A percentile compares a stretch with the other conserved stretches of the same genome.
Conservation (phyloP, 2,329 filamentous ascomycete species). For the Ceratocystis huliohia region DNA sequence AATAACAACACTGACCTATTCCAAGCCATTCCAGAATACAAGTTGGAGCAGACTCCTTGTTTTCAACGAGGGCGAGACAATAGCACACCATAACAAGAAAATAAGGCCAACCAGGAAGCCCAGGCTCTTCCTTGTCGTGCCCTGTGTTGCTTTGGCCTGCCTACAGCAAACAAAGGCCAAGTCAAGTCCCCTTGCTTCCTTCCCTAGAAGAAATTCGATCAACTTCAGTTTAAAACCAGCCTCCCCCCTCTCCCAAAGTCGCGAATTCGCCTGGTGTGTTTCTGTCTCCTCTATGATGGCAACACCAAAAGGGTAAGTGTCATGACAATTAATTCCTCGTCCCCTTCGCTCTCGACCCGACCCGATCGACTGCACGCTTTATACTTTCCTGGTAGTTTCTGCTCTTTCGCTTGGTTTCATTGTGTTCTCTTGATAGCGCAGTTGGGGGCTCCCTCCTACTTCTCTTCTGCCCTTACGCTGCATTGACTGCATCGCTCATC, state of each 20-base stretch:
- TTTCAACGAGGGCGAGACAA: not conserved
- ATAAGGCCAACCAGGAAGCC: not conserved
- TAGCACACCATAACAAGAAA: not conserved
- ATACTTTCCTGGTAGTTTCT: not conserved
- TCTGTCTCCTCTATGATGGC: constrained; percentile 17
- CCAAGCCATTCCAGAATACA: not conserved
- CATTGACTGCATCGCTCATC: not conserved
- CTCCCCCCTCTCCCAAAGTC: constrained; percentile 16
- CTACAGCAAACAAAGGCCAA: not conserved
- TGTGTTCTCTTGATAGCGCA: not conserved
- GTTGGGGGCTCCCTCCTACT: not conserved
- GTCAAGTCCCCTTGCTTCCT: not conserved
- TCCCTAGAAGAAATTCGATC: constrained; percentile 10
- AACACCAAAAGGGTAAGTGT: constrained; percentile 19
- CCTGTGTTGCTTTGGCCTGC: not conserved
- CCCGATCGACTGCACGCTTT: not conserved
- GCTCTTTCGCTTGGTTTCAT: not conserved
- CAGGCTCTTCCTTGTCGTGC: not conserved
- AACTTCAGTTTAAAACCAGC: constrained; percentile 15
- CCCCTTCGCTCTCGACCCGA: not conserved
- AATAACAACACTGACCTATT: constrained; percentile 1
- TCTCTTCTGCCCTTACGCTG: not conserved
- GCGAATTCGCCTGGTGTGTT: constrained; percentile 13
- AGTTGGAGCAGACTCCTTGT: not conserved
- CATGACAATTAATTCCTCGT: constrained; percentile 4